phyloP scores from a whole-genome alignment of 208 protist species.

The Leishmania mexicana region DNA sequence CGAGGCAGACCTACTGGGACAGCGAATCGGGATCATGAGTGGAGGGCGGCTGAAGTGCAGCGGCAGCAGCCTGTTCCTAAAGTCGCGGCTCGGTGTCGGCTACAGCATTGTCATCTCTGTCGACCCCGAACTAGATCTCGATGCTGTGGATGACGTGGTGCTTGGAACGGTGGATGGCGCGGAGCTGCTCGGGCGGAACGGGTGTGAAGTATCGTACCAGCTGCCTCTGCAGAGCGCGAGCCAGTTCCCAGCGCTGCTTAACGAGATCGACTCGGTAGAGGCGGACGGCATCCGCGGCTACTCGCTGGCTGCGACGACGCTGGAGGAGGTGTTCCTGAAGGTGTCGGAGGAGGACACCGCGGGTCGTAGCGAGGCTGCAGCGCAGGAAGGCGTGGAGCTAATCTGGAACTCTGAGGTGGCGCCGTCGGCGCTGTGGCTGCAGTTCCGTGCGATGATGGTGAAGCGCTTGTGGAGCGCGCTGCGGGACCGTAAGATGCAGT shows the following conservation, averaged over 20 bases:
- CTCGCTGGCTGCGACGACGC: constrained; percentile 64
- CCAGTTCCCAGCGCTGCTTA: constrained; percentile 43
- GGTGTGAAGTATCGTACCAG: constrained; percentile 41
- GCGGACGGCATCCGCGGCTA: constrained; percentile 47
- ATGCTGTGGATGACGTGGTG: constrained; percentile 29
- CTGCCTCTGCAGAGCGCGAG: constrained; percentile 39
- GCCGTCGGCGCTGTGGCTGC: constrained; percentile 26
- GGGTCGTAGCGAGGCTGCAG: constrained; percentile 62
- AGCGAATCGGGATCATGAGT: constrained; percentile 93
- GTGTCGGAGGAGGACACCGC: constrained; percentile 60
- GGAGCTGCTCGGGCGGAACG: constrained; percentile 27
- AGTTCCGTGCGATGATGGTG: constrained; percentile 56
- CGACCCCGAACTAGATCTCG: constrained; percentile 31
- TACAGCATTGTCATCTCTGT: constrained; percentile 49
- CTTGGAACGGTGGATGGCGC: constrained; percentile 21
- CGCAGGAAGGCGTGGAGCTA: constrained; percentile 30
- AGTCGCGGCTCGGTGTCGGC: constrained; percentile 51
- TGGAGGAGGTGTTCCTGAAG: constrained; percentile 79
- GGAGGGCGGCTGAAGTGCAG: constrained; percentile 51
- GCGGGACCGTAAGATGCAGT: constrained; percentile 68
- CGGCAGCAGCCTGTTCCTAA: constrained; percentile 59
- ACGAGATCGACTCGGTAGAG: constrained; percentile 61
- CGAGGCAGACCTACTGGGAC: constrained; percentile 95
- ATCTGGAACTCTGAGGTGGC: constrained; percentile 24
- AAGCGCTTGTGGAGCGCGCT: constrained; percentile 61